Evolutionary conservation across 768 basidiomycete species (phyloP).

Genomic region (Sarcomyxa edulis): DNA sequence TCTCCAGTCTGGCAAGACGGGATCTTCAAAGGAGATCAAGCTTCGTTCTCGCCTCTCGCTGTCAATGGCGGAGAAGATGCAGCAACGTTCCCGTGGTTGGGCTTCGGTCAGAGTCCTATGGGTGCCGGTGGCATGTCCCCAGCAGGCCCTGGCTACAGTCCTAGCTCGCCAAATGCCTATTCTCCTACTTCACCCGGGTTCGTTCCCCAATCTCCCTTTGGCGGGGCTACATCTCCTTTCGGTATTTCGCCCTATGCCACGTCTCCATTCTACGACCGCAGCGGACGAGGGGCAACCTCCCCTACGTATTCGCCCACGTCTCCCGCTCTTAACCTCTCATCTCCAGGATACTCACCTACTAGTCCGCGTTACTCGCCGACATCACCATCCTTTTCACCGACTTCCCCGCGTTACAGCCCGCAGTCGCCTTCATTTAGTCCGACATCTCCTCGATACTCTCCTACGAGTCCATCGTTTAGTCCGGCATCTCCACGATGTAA

Average conservation of each 20-base stretch:
- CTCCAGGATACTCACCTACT: slow-evolving; percentile 80
- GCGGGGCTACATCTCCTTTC: slow-evolving; percentile 78
- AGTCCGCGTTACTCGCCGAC: slow-evolving; percentile 86
- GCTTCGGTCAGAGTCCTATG: slow-evolving; percentile 82
- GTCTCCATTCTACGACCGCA: slow-evolving; percentile 77
- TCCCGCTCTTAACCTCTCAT: slow-evolving; percentile 75
- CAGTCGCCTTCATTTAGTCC: slow-evolving; percentile 90
- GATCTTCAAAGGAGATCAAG: slow-evolving; percentile 76
- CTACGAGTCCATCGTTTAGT: slow-evolving; percentile 87
- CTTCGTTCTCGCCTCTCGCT: slow-evolving; percentile 93
- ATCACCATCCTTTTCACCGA: slow-evolving; percentile 80
- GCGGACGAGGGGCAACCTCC: slow-evolving; percentile 54
- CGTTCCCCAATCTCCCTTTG: slow-evolving; percentile 79
- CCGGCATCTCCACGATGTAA: slow-evolving; percentile 89
- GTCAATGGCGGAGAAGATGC: slow-evolving; percentile 82
- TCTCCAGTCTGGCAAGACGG: slow-evolving; percentile 80
- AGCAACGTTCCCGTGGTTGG: slow-evolving; percentile 64
- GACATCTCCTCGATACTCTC: slow-evolving; percentile 85
- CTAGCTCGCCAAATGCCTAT: slow-evolving; percentile 85
- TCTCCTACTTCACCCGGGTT: slow-evolving; percentile 86
- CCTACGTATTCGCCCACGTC: slow-evolving; percentile 89
- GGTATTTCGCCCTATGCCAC: slow-evolving; percentile 78
- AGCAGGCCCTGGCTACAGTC: slow-evolving; percentile 81
- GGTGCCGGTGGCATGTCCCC: slow-evolving; percentile 88
- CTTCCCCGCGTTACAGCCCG: slow-evolving; percentile 81